Conservation (phyloP, 495 filamentous ascomycete genomes). For the Ramalina peruviana region DNA sequence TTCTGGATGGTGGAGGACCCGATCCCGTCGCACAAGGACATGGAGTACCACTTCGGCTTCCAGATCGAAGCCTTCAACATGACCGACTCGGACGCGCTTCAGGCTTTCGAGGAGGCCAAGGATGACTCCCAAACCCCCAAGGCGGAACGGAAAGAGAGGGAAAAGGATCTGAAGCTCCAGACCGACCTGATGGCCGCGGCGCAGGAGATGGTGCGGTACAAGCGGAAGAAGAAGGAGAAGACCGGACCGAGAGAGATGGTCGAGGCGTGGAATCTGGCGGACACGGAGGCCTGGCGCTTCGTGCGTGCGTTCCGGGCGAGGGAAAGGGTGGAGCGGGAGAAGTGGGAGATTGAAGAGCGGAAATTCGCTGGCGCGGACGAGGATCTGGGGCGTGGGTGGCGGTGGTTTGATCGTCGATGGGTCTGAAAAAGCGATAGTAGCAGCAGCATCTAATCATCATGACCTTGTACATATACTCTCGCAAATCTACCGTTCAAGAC, state of each 20-base stretch:
- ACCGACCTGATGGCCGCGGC: slow-evolving; percentile 49
- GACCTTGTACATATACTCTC: too few species aligned
- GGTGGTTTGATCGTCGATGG: slow-evolving; percentile 11
- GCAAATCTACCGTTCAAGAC: neutral
- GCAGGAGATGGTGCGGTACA: slow-evolving; percentile 35
- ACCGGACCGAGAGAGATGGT: slow-evolving; percentile 23
- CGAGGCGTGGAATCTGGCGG: slow-evolving; percentile 88
- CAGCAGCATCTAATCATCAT: neutral
- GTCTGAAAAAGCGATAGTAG: neutral
- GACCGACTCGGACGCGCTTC: slow-evolving; percentile 11
- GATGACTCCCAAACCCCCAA: slow-evolving; percentile 1
- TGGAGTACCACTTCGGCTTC: slow-evolving; percentile 89
- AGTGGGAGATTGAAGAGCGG: slow-evolving; percentile 61
- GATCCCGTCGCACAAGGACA: slow-evolving; percentile 34
- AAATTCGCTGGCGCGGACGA: slow-evolving; percentile 39
- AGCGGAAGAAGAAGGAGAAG: slow-evolving; percentile 19
- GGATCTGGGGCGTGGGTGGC: slow-evolving; percentile 2
- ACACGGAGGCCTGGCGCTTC: slow-evolving; percentile 89
- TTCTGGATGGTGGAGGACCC: slow-evolving; percentile 75
- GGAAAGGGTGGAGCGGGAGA: slow-evolving; percentile 40
- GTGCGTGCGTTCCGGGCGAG: slow-evolving; percentile 57
- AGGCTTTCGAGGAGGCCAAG: neutral
- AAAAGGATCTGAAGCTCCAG: slow-evolving; percentile 36
- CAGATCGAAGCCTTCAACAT: slow-evolving; percentile 37
- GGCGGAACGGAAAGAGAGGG: slow-evolving; percentile 22